Evolutionary conservation across 176 grass and related monocot genomes (phyloP), one percentile per base, ranked within the genome.

Genomic region (Zoysia pacifica): DNA sequence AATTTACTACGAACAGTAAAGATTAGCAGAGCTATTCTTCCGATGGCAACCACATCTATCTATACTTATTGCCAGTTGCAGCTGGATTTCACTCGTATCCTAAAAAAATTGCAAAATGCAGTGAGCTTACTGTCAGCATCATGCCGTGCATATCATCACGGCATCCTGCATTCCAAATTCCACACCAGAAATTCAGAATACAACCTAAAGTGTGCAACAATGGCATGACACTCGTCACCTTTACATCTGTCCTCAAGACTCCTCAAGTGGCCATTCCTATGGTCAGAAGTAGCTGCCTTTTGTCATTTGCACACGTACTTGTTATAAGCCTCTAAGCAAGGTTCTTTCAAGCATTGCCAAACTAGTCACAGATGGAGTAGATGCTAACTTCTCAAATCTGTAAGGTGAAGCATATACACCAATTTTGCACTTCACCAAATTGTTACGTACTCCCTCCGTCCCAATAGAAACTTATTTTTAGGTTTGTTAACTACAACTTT

Each of bases 211-310:
- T 13, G 48, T 63, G 78, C 85, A 70, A 48, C 60, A 81, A 4
- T 64, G 65, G 64, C 47, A 55, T 69, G 78, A 46, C 64, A 54
- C 35, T 38, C 15, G 13, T 69, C 70, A 70, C 11, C 70, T 80
- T 64, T 83, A 80, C 63, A 67, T 46, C 54, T 69, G 69, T 75
- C 70, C 54, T 62, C 81, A 69, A n/a, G 69, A 69, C 60, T 75
- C 70, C 54, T 62, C 81, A 69, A n/a, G 69, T 74, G 67, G 47
- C 35, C 6, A 49, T 62, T 66, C 7, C 11, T 54, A 5, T 19
- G 46, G n/a, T 70, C 13, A 42, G 15, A 5, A 72, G 56, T 82
- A 56, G 46, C 54, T 76, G 45, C 8, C 45, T 47, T 3, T 6
- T 45, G 11, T 48, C 47, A 37, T 36, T 6, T 47, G 56, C 62